Base-by-base conservation (phyloP, 306 rosid species). In the Ziziphus jujuba region DNA sequence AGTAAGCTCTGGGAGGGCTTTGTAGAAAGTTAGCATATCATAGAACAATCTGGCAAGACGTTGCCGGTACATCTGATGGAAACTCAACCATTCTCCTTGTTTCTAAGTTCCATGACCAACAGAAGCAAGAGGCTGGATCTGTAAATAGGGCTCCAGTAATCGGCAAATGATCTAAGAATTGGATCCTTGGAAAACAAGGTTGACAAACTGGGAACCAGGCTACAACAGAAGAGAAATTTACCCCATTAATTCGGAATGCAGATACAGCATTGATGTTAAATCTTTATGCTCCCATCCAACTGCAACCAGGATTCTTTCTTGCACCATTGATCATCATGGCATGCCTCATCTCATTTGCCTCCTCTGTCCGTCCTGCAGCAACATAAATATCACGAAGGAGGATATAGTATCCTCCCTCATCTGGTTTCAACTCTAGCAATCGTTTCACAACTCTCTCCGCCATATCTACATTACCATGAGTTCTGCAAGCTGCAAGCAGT, bases 351-450 rank as follows among this genome's bases (percentile, higher is more conserved):
- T 70, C 81, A 62, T 87, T 67, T 52, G 89, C 87, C 72, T 87
- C 87, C 38, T 48, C 79, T 11, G 69, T 70, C 51, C 72, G 69
- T 14, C 82, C 85, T 0, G 89, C 77, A n/a, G 89, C 82, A 44
- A 78, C 67, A 62, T 87, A 79, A 52, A 84, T 80, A 67, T 84
- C 84, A 28, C 77, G 87, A 25, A 82, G 86, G 35, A 84, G 85
- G 63, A 74, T 77, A 70, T 84, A 75, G 84, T 81, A 84, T 9
- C 87, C 85, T 23, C 85, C 89, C 72, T 82, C 82, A 80, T 84
- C 86, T 20, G 92, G 87, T 64, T 84, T 81, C 70, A 84, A 71
- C 64, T 80, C 82, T 67, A 75, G 71, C 67, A 80, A 64, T 69
- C 71, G 64, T 67, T 80, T 77, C 50, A 73, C 72, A 6, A 84